A percentile compares a stretch with the other conserved stretches of the same genome.
phyloP scores from a whole-genome alignment of 495 filamentous ascomycete genomes.

The Hypoxylon crocopeplum region DNA sequence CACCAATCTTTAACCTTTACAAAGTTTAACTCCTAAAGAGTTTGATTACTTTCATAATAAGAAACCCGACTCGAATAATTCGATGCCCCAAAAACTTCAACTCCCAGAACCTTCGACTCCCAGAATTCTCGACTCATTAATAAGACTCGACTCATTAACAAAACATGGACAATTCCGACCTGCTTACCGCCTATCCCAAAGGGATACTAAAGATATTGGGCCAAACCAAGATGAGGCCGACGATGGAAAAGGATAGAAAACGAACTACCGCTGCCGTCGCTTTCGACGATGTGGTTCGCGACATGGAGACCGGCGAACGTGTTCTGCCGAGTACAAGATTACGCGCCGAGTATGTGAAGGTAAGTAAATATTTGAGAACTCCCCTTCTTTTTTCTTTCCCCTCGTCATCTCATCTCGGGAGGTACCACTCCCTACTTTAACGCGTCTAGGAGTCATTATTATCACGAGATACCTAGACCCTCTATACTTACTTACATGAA shows the following conservation, averaged over 20 bases:
- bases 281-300: constrained; percentile 8
- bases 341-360: not conserved
- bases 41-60: no score
- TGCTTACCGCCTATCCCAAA: not conserved
- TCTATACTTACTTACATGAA: no score
- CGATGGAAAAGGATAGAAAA: not conserved
- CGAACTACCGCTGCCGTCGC: not conserved
- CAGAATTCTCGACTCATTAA: no score
- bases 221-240: not conserved
- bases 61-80: no score
- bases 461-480: no score
- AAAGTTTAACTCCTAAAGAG: no score
- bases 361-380: not conserved
- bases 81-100: no score
- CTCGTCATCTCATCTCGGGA: not conserved
- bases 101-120: no score
- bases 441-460: no score
- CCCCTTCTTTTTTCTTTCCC: not conserved
- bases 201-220: not conserved
- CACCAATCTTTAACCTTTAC: no score
- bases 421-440: no score
- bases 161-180: not conserved
- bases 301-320: not conserved
- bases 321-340: not conserved
- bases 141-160: no score